Conservation (phyloP, 2,329 filamentous ascomycete species). For the Aspergillus hiratsukae region DNA sequence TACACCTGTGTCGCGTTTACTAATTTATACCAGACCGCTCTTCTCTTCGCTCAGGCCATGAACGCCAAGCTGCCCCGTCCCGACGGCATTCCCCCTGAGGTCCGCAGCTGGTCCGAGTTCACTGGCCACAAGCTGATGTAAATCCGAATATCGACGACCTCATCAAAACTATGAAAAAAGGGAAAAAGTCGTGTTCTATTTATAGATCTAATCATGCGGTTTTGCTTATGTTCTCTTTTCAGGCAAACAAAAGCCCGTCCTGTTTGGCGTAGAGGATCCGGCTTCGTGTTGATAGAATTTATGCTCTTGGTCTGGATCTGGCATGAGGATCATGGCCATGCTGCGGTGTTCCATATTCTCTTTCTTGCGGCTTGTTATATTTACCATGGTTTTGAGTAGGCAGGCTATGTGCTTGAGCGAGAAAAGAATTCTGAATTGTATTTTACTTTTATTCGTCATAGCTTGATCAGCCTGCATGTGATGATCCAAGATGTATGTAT, state of each 20-base stretch:
- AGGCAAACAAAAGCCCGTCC: slow-evolving; percentile 15
- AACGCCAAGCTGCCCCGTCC: slow-evolving; percentile 86
- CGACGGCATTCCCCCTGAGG: slow-evolving; percentile 85
- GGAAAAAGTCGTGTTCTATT: slow-evolving; percentile 15
- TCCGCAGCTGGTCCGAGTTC: slow-evolving; percentile 93
- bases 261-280: slow-evolving; percentile 24
- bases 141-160: slow-evolving; percentile 15
- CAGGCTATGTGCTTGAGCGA: slow-evolving; percentile 26
- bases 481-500: not conserved
- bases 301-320: slow-evolving; percentile 17
- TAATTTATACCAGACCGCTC: slow-evolving; percentile 66
- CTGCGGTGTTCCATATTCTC: slow-evolving; percentile 7
- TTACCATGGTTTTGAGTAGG: slow-evolving; percentile 16
- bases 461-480: slow-evolving; percentile 1
- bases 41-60: slow-evolving; percentile 96
- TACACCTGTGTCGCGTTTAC: not conserved
- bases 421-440: slow-evolving; percentile 22
- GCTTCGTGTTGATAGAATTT: slow-evolving; percentile 29
- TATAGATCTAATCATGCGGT: slow-evolving; percentile 18
- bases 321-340: slow-evolving; percentile 11
- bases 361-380: slow-evolving; percentile 12
- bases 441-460: slow-evolving; percentile 1
- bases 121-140: slow-evolving; percentile 63
- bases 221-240: slow-evolving; percentile 11
- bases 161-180: slow-evolving; percentile 12